Percentiles rank a stretch among this genome's conserved stretches.
phyloP scores from a whole-genome alignment of 768 basidiomycete species.

The Clathrus columnatus region DNA sequence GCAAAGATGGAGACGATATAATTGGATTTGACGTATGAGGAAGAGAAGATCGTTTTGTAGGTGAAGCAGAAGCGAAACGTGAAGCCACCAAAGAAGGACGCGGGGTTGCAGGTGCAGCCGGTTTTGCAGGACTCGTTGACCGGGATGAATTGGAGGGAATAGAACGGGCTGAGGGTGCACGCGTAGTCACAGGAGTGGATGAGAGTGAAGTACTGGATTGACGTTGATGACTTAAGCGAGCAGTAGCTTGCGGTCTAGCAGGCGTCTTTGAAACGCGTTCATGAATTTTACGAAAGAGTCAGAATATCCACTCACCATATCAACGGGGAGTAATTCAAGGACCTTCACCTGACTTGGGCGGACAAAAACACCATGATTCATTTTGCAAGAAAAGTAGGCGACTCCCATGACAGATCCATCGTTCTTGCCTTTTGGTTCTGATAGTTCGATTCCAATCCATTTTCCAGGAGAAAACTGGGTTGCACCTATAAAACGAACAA shows the following conservation, averaged over 20 bases:
- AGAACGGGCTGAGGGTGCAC: constrained; percentile 33
- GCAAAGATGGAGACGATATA: constrained; percentile 32
- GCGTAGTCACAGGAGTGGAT: constrained; percentile 25
- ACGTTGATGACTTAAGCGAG: constrained; percentile 45
- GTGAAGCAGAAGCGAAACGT: constrained; percentile 36
- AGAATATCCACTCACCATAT: constrained; percentile 12
- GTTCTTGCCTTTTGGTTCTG: constrained; percentile 85
- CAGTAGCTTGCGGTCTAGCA: neutral
- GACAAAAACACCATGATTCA: constrained; percentile 80
- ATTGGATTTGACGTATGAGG: constrained; percentile 39
- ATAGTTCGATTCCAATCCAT: constrained; percentile 93
- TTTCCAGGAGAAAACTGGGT: constrained; percentile 82
- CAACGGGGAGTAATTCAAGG: constrained; percentile 28
- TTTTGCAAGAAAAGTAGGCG: constrained; percentile 73
- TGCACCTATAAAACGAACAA: constrained; percentile 76
- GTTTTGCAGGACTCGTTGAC: constrained; percentile 55
- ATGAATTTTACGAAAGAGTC: neutral
- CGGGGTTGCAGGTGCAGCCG: constrained; percentile 24
- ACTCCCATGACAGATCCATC: constrained; percentile 79
- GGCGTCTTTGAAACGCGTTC: neutral
- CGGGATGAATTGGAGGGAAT: constrained; percentile 46
- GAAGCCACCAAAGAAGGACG: constrained; percentile 19
- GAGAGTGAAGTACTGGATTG: constrained; percentile 30
- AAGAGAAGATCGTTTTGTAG: constrained; percentile 47
- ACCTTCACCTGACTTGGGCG: constrained; percentile 75